Base-by-base conservation (phyloP, 768 basidiomycete species). In the Udeniomyces megalosporus region DNA sequence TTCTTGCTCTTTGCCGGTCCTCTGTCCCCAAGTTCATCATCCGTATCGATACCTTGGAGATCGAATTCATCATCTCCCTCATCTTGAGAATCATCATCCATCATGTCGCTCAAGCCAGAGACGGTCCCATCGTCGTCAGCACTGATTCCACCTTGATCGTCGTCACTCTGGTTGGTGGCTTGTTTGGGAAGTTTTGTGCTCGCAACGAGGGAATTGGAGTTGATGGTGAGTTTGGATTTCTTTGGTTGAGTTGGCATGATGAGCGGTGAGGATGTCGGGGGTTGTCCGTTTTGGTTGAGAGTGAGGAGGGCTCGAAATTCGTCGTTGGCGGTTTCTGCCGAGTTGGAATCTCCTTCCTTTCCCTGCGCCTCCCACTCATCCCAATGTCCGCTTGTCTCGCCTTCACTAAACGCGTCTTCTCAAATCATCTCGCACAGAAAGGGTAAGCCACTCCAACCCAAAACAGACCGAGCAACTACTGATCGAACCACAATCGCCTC, bases 1-100 rank as follows among this genome's bases (percentile, higher is more conserved):
- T 66, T 67, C 65, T 70, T 69, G 24, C 67, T 68, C 56, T 66
- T 70, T 31, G 64, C 68, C 22, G 64, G 68, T n/a, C 68, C 68
- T 31, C 60, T 60, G 49, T 73, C 59, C 53, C 70, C 71, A 59
- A 72, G 71, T 67, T 72, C 71, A 34, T 72, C 71, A 44, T 70
- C 71, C 29, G 71, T 72, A 44, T 70, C 70, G 11, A 69, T 70
- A 31, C 46, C 62, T 32, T 71, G 70, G 17, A 67, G 66, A 49
- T 68, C 61, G 46, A 67, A 69, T 62, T 70, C 69, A 52, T 68
- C 69, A 15, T 66, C 69, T 22, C 65, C 59, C 31, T 51, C 51
- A 31, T 55, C 48, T 7, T 55, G 57, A 8, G 69, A 69, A 51
- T 67, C 69, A 14, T 67, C 70, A n/a, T 67, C 68, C n/a, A 65